Evolutionary conservation across 2,329 filamentous ascomycete species (phyloP).

Genomic region (Didymella sp.): DNA sequence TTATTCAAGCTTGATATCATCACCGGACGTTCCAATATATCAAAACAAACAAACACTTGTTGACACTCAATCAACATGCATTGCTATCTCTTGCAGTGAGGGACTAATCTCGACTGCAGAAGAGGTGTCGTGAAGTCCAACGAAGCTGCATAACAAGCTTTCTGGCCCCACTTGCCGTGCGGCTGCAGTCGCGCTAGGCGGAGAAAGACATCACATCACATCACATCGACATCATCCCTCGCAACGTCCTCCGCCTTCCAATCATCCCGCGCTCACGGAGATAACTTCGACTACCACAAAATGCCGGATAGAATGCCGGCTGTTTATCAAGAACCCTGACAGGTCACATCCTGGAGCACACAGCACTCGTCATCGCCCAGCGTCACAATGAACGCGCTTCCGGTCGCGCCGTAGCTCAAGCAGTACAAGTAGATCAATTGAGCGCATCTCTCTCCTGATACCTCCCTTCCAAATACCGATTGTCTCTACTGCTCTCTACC

Average conservation of each 20-base stretch:
- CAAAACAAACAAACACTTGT: too few species aligned
- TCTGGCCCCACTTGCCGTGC: not conserved
- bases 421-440: not conserved
- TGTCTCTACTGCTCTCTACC: not conserved
- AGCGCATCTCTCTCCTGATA: not conserved
- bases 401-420: not conserved
- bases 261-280: not conserved
- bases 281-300: not conserved
- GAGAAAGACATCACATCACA: not conserved
- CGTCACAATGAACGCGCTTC: not conserved
- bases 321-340: not conserved
- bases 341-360: not conserved
- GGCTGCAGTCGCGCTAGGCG: not conserved
- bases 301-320: not conserved
- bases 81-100: too few species aligned
- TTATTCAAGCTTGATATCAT: too few species aligned
- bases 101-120: too few species aligned
- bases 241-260: not conserved
- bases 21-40: too few species aligned
- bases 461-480: not conserved
- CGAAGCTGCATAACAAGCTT: not conserved
- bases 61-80: too few species aligned
- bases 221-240: not conserved
- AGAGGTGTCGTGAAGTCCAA: not conserved
- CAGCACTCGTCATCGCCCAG: not conserved